Evolutionary conservation across 1,284 basidiomycete genomes (phyloP).

Genomic region (Fomitopsis schrenkii): DNA sequence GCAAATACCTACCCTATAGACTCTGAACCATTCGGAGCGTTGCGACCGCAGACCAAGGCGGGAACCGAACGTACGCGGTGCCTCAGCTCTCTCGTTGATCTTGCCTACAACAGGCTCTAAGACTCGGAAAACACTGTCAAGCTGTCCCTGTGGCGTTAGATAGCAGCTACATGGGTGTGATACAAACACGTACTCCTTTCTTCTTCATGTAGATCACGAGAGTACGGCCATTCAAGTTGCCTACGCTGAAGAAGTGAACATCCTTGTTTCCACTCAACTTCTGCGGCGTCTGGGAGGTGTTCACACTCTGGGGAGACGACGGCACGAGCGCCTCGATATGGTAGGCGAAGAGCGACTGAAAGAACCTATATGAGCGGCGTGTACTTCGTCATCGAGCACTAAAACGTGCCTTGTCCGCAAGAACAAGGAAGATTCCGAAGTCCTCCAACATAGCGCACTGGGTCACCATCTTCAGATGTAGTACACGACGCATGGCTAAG

Average conservation of each 20-base stretch:
- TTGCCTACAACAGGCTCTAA: slow-evolving; percentile 89
- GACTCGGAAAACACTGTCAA: slow-evolving; percentile 90
- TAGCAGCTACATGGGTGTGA: neutral
- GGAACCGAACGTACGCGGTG: slow-evolving; percentile 61
- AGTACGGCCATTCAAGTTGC: slow-evolving; percentile 79
- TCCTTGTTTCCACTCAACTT: slow-evolving; percentile 87
- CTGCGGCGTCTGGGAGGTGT: slow-evolving; percentile 74
- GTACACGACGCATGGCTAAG: slow-evolving; percentile 80
- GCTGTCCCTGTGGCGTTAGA: slow-evolving; percentile 28
- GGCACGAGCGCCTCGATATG: slow-evolving; percentile 96
- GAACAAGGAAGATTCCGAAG: slow-evolving; percentile 92
- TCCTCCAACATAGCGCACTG: slow-evolving; percentile 94
- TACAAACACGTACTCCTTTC: slow-evolving; percentile 66
- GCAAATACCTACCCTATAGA: slow-evolving; percentile 59
- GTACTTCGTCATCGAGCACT: neutral
- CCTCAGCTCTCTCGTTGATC: slow-evolving; percentile 72
- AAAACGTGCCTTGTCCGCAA: slow-evolving; percentile 78
- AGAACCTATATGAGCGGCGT: neutral
- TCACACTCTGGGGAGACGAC: slow-evolving; percentile 61
- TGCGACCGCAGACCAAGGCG: slow-evolving; percentile 73
- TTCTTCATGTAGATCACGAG: slow-evolving; percentile 95
- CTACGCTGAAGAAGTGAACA: slow-evolving; percentile 93
- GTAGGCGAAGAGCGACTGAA: slow-evolving; percentile 77
- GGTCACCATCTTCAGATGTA: slow-evolving; percentile 88
- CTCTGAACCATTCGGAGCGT: slow-evolving; percentile 88